These are phyloP conservation scores for Bruguiera gymnorhiza DNA, from an alignment of 345 rosid genomes.

Conservation along the genomic window DNA sequence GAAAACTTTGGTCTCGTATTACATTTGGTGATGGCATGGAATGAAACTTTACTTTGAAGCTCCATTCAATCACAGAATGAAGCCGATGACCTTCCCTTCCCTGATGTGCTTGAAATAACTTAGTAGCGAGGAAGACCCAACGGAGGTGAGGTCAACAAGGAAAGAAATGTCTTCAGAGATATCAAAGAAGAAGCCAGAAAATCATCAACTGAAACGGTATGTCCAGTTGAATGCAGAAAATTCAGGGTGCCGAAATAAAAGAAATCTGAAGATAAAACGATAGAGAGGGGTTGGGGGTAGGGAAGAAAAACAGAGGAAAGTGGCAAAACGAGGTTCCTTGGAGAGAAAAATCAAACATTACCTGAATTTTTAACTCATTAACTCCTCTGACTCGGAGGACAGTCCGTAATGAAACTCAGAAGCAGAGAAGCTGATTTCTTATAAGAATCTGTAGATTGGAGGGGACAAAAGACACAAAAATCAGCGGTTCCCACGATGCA, in stretches of 20 bases:
- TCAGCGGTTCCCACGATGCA: not conserved
- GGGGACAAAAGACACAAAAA: not conserved
- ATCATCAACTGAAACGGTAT: not conserved
- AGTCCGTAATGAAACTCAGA: not conserved
- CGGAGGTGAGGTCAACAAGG: no score
- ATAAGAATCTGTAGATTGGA: slow-evolving; percentile 3
- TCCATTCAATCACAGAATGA: not conserved
- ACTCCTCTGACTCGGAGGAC: not conserved
- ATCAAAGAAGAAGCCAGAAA: not conserved
- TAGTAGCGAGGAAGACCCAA: no score
- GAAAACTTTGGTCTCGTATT: not conserved
- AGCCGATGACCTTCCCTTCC: not conserved
- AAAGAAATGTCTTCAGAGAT: not conserved
- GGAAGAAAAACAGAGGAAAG: no score
- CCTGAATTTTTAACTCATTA: no score
- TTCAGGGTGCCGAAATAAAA: no score
- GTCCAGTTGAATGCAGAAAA: not conserved
- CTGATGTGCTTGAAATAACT: no score
- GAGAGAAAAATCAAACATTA: no score
- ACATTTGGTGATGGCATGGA: not conserved
- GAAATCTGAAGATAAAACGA: no score
- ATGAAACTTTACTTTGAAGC: not conserved
- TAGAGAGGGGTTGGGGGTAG: no score
- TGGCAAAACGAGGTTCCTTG: no score
- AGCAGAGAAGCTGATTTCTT: not conserved